Base-by-base conservation (phyloP, 164 flowering plant genomes). In the Berberis vulgaris region DNA sequence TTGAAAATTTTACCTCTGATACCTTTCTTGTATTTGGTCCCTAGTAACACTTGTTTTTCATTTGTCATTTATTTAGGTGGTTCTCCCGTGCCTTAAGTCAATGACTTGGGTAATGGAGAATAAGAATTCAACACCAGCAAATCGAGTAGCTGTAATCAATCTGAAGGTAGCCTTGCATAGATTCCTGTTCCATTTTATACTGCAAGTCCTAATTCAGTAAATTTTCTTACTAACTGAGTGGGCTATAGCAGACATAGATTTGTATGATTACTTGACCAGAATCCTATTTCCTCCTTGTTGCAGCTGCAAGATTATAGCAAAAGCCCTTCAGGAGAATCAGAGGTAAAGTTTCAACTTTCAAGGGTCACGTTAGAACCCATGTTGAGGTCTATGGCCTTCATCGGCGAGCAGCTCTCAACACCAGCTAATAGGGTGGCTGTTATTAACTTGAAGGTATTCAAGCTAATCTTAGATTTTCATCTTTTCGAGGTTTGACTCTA, bases 101-200 rank as follows among this genome's bases (percentile, higher is more conserved):
- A 84, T 88, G 96, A 88, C 91, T 58, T 88, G 96, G 96, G 84
- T 79, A 53, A 88, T 88, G 91, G 91, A 88, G 76, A 82, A 82
- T 54, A 86, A 80, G 61, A 74, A 72, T 67, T 75, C 81, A n/a
- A 39, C 74, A 7, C 82, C 83, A n/a, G 86, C 79, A 7, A 82
- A 82, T 67, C 81, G 83, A 74, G 84, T 86, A 8, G 91, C 91
- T 57, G 86, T 88, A 40, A 86, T 88, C 67, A 88, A 81, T 68
- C 73, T 88, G 59, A 86, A 86, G 89, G 96, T 84, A 67, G 66
- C 67, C 43, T 40, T 62, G n/a, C 64, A 41, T 26, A 26, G 43
- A 8, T 26, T 42, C 41, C 38, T 5, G 42, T 6, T 54, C n/a
- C 13, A 6, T 44, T 64, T 38, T 43, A 40, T 39, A 6, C 26